Base-by-base conservation (phyloP, 2,329 filamentous ascomycete species). In the Xylaria sp. region DNA sequence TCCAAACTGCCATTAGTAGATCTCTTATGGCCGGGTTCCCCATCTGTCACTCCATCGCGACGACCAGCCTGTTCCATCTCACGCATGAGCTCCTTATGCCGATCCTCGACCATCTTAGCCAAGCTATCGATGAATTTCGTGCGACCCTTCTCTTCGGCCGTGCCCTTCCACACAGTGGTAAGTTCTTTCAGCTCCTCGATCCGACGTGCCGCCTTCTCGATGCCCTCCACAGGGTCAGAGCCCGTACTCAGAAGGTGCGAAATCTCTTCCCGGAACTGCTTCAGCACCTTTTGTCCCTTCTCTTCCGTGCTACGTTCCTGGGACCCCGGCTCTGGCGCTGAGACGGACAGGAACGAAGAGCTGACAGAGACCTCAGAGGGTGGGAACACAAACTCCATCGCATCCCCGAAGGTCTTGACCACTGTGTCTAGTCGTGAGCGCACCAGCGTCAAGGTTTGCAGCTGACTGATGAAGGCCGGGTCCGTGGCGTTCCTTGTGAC, bases 351-450 rank as follows among this genome's bases (percentile, higher is more conserved):
- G 76, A 98, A 94, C 0, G 92, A 94, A 0, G 93, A 95, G 54
- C 91, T 88, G 65, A 97, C 88, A 0, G 92, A 95, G 13, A 94
- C 82, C 77, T 97, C 94, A 0, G 93, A 97, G 0, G 95, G 94
- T 0, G 95, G 93, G 59, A 98, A 89, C 0, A 93, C 92, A 86
- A 97, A 98, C 74, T 97, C 92, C 93, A 98, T 97, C 37, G 96
- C 95, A 75, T 97, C 92, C 48, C 94, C 95, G 79, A 99, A 99
- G 0, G 91, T 92, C 79, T 93, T 92, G 76, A 98, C 94, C 27
- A 98, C 94, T 1, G 90, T 87, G 72, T 98, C 94, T 18, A 99
- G 86, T n/a, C 94, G 91, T 1, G 88, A 83, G 60, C 94, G 92
- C 32, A 98, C 93, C 50, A 92, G 87, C 3, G 92, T 93, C 44